Base-by-base conservation (phyloP, 768 basidiomycete genomes). In the Leucocoprinus birnbaumii region DNA sequence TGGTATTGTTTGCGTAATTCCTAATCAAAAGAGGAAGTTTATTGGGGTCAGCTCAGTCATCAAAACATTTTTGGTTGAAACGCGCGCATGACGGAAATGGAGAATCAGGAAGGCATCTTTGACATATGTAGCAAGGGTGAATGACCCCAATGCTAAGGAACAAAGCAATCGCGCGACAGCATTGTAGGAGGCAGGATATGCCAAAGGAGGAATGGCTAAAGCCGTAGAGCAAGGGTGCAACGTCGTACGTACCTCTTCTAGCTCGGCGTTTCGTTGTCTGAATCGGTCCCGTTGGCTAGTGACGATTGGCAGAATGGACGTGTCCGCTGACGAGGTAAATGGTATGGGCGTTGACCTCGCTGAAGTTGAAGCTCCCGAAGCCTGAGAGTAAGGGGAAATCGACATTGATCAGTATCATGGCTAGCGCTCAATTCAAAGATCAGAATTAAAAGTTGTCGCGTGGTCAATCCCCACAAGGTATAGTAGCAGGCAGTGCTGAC, bases 251-350 rank as follows among this genome's bases (percentile, higher is more conserved):
- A 90, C 93, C 77, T 98, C 96, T 72, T 99, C 96, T 14, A 99
- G 80, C 65, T 99, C 97, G 18, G 93, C 89, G 66, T 98, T 98
- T 18, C 97, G 85, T 68, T 95, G 93, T 48, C 96, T 79, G 82
- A 98, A 99, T n/a, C 96, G 81, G 66, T 99, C 97, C 55, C 97
- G 80, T 66, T 99, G 97, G 63, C 91, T 90, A 1, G 97, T 98
- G 38, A 98, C 97, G 60, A 99, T 98, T 2, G 96, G 97, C n/a
- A 99, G 72, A 62, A 98, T 98, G 8, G 94, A 95, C 0, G 89
- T 91, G 65, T 98, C 96, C 4, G 89, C 91, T 2, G 90, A 80
- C 31, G 84, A 71, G 4, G 83, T 74, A 63, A 90, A 89, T 1
- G 85, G 83, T 61, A 91, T 83, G 0, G 91, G 85, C 2, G 85